phyloP scores from a whole-genome alignment of 2,329 filamentous ascomycete species.

The Colletotrichum musae region DNA sequence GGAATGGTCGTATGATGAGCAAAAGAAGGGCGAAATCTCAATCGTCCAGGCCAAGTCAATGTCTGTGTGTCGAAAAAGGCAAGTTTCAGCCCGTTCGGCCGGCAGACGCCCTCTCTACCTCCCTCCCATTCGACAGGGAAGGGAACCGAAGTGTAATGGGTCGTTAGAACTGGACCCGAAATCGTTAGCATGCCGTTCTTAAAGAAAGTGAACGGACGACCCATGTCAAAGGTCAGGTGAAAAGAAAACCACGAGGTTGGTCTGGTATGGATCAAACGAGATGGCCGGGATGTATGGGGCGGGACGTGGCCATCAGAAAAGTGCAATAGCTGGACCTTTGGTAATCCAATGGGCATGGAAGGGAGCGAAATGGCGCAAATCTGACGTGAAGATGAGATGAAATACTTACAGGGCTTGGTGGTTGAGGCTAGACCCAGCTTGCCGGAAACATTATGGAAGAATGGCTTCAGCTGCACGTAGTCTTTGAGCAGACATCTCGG shows the following conservation, averaged over 20 bases:
- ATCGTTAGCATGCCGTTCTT: background rate
- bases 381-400: too few species aligned
- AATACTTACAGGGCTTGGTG: constrained; percentile 49
- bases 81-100: constrained; percentile 61
- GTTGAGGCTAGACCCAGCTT: constrained; percentile 48
- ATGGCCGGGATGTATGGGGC: too few species aligned
- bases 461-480: constrained; percentile 45
- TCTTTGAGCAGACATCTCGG: constrained; percentile 46
- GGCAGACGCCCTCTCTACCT: constrained; percentile 52
- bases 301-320: too few species aligned
- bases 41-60: constrained; percentile 55
- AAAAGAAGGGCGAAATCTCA: constrained; percentile 54
- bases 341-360: too few species aligned
- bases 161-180: constrained; percentile 44
- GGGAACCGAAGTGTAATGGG: constrained; percentile 46
- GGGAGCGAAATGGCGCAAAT: too few species aligned
- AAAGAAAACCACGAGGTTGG: too few species aligned
- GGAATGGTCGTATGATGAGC: constrained; percentile 58
- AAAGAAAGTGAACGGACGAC: too few species aligned
- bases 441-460: constrained; percentile 31
- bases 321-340: too few species aligned
- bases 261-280: too few species aligned
- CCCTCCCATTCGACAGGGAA: constrained; percentile 50
- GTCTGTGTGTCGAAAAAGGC: constrained; percentile 61
- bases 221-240: background rate